Conservation (phyloP, 768 basidiomycete genomes). For the Mrakia gelida region DNA sequence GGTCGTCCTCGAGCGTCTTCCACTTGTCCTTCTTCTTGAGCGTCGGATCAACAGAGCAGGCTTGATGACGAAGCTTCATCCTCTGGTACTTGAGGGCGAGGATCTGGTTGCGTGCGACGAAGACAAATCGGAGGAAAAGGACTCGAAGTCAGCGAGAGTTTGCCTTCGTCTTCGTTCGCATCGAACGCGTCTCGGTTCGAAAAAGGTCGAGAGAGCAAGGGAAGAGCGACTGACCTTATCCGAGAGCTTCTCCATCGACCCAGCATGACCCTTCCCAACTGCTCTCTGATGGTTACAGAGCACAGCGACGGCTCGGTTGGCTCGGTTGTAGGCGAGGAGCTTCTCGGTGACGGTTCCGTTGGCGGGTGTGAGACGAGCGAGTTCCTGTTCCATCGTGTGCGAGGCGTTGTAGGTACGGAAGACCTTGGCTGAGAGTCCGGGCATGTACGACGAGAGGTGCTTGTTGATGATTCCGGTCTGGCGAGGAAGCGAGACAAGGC, state of each 20-base stretch:
- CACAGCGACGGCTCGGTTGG: conserved; percentile 94
- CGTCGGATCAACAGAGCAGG: conserved; percentile 72
- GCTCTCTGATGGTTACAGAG: conserved; percentile 98
- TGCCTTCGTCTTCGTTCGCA: background rate
- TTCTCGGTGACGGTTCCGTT: conserved; percentile 86
- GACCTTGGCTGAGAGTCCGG: conserved; percentile 95
- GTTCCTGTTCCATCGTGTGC: conserved; percentile 84
- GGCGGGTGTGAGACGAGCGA: conserved; percentile 67
- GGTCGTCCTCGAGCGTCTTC: conserved; percentile 77
- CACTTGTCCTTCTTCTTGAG: conserved; percentile 74
- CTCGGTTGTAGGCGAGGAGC: conserved; percentile 92
- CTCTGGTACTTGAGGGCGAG: conserved; percentile 90
- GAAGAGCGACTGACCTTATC: conserved; percentile 63
- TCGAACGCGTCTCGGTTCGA: background rate
- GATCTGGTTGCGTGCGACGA: conserved; percentile 57
- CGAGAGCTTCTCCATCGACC: conserved; percentile 88
- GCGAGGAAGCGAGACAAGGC: background rate
- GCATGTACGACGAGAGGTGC: conserved; percentile 89
- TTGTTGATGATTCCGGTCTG: conserved; percentile 85
- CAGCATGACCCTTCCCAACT: conserved; percentile 85
- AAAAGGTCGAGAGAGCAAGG: background rate
- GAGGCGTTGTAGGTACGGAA: conserved; percentile 99
- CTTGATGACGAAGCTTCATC: conserved; percentile 87
- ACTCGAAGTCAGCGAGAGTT: background rate
- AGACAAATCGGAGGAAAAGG: background rate